Conservation (phyloP, 139 green algal genomes). For the Asterochloris sp. region DNA sequence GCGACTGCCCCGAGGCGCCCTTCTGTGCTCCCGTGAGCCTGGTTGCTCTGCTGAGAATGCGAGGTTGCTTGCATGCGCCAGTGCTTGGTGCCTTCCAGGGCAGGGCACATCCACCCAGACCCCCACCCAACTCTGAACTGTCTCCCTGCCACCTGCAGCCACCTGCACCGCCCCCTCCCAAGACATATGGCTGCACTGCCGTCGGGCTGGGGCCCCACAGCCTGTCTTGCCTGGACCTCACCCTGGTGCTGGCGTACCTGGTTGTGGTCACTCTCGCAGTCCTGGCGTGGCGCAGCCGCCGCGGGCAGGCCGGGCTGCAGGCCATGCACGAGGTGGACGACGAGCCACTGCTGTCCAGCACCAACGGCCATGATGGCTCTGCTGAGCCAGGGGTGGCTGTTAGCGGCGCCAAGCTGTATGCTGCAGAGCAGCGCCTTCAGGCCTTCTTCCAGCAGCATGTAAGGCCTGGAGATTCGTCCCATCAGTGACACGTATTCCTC, state of each 20-base stretch:
- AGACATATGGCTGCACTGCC: conserved; percentile 35
- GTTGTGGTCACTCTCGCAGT: conserved; percentile 30
- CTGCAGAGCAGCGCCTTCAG: no score
- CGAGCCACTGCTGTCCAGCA: no score
- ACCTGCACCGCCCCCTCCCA: conserved; percentile 35
- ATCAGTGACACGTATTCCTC: no score
- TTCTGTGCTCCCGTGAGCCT: conserved; percentile 48
- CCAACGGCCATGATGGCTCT: no score
- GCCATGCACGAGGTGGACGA: background rate
- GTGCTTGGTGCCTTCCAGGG: background rate
- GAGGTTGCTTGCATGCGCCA: background rate
- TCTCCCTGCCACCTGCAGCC: conserved; percentile 20
- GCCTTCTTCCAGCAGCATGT: no score
- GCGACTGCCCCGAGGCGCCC: conserved; percentile 74
- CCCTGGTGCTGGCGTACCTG: conserved; percentile 49
- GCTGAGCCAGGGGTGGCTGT: no score
- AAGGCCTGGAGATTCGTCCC: no score
- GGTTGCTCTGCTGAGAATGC: background rate
- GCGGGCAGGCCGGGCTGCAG: no score
- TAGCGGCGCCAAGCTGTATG: no score
- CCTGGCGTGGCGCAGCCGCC: conserved; percentile 6
- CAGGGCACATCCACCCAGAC: background rate
- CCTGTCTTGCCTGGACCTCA: conserved; percentile 58
- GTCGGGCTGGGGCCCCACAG: conserved; percentile 39
- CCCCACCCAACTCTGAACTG: background rate